A percentile compares a stretch with the other conserved stretches of the same genome.
These are phyloP conservation scores for Melampsora occidentalis DNA, from an alignment of 1,284 basidiomycete genomes.

Conservation along the genomic window DNA sequence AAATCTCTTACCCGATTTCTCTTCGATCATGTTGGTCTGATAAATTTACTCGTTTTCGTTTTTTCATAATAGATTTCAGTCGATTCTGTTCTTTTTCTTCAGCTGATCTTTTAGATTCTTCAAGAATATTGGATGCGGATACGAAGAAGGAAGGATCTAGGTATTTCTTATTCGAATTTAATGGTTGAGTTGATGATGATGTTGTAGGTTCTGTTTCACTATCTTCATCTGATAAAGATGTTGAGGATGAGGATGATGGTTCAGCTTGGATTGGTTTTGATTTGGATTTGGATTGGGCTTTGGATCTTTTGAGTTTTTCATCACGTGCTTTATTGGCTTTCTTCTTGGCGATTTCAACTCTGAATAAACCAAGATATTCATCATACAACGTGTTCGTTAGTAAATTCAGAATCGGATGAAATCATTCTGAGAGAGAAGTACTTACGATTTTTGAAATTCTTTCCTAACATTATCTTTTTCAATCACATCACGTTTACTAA, in stretches of 20 bases:
- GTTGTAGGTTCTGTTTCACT: neutral
- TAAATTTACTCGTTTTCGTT: constrained; percentile 7
- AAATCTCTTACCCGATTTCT: constrained; percentile 31
- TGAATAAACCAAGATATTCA: neutral
- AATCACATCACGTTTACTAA: constrained; percentile 29
- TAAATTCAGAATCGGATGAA: neutral
- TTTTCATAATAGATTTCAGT: neutral
- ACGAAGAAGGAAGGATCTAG: constrained; percentile 35
- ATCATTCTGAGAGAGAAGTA: neutral
- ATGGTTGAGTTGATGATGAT: neutral
- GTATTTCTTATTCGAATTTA: constrained; percentile 24
- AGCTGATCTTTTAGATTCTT: constrained; percentile 20
- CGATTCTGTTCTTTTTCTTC: neutral
- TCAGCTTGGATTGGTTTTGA: neutral
- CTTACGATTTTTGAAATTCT: constrained; percentile 30
- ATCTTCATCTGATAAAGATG: constrained; percentile 14
- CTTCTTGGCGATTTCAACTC: constrained; percentile 18
- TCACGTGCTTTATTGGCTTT: constrained; percentile 29
- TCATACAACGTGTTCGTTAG: neutral
- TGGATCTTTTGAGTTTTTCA: constrained; percentile 30
- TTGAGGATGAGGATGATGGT: neutral
- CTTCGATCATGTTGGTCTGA: constrained; percentile 10
- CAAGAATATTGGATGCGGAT: constrained; percentile 26
- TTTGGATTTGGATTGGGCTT: constrained; percentile 17
- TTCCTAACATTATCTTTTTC: constrained; percentile 18